Percentiles rank a stretch among this genome's conserved stretches.
phyloP scores from a whole-genome alignment of 768 basidiomycete genomes.

The Boletus insuetus region DNA sequence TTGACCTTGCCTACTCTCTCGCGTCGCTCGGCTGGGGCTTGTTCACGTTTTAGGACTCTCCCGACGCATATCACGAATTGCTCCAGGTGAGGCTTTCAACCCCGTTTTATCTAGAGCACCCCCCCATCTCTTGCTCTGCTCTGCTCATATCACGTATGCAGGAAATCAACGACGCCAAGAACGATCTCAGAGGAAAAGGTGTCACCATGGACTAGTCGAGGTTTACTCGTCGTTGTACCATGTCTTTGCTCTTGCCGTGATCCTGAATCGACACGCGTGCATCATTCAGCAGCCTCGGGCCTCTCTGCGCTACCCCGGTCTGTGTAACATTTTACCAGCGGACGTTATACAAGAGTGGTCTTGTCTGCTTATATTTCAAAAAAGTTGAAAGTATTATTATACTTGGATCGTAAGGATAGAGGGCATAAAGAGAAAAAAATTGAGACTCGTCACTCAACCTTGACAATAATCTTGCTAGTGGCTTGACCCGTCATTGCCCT shows the following conservation, averaged over 20 bases:
- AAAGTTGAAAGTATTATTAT: too few relatives aligned
- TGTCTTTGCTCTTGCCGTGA: too few relatives aligned
- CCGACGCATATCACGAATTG: constrained; percentile 74
- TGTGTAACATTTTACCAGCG: too few relatives aligned
- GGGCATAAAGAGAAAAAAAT: too few relatives aligned
- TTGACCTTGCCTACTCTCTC: constrained; percentile 76
- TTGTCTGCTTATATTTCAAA: too few relatives aligned
- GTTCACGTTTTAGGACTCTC: constrained; percentile 71
- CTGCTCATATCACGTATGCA: constrained; percentile 20
- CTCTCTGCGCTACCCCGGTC: too few relatives aligned
- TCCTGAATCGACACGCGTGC: too few relatives aligned
- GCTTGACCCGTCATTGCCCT: constrained; percentile 52
- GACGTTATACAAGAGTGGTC: too few relatives aligned
- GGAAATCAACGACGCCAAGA: constrained; percentile 61
- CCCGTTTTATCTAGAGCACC: not conserved
- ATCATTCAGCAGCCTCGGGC: too few relatives aligned
- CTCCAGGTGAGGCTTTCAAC: constrained; percentile 40
- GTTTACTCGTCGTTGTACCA: too few relatives aligned
- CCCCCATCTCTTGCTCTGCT: not conserved
- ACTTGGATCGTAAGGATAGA: too few relatives aligned
- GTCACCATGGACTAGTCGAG: constrained; percentile 65
- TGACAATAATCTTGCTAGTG: constrained; percentile 66
- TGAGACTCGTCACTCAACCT: constrained; percentile 31
- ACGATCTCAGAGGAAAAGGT: constrained; percentile 56
- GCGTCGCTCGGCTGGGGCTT: constrained; percentile 76